Evolutionary conservation across 768 basidiomycete species (phyloP).

Genomic region (Leucocoprinus birnbaumii): DNA sequence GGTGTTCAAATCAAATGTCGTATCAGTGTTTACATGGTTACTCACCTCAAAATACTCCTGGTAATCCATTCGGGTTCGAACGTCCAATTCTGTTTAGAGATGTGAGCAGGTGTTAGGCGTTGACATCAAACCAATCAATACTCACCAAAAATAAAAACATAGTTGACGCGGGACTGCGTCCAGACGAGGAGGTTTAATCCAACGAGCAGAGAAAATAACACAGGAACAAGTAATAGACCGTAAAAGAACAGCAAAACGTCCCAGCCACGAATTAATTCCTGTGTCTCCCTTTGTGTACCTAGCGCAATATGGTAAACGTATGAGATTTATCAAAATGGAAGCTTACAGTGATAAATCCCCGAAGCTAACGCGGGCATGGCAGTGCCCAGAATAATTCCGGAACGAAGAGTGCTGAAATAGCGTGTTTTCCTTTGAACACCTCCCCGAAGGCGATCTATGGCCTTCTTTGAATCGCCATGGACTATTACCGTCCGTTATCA

Average conservation of each 20-base stretch:
- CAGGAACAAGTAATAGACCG: conserved; percentile 67
- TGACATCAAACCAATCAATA: neutral
- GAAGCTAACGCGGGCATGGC: conserved; percentile 65
- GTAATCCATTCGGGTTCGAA: conserved; percentile 70
- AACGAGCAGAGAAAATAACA: conserved; percentile 72
- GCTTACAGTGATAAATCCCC: conserved; percentile 59
- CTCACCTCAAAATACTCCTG: conserved; percentile 65
- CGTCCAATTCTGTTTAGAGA: conserved; percentile 53
- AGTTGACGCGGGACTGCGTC: conserved; percentile 79
- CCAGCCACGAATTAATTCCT: conserved; percentile 62
- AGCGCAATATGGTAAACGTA: conserved; percentile 42
- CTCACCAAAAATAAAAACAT: conserved; percentile 87
- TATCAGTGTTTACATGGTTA: neutral
- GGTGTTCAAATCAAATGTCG: too few species aligned
- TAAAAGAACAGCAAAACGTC: conserved; percentile 77
- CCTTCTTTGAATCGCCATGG: conserved; percentile 75
- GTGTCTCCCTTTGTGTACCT: conserved; percentile 35
- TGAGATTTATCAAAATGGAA: neutral
- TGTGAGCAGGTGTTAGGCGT: neutral
- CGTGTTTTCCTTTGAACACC: conserved; percentile 50
- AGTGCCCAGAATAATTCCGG: conserved; percentile 70
- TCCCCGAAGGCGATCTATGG: conserved; percentile 63
- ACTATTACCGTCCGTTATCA: too few species aligned
- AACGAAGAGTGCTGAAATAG: conserved; percentile 70
- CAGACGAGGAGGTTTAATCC: conserved; percentile 82